These are phyloP conservation scores for Gaultheria prostrata DNA, from an alignment of 148 eudicot species.

Conservation along the genomic window DNA sequence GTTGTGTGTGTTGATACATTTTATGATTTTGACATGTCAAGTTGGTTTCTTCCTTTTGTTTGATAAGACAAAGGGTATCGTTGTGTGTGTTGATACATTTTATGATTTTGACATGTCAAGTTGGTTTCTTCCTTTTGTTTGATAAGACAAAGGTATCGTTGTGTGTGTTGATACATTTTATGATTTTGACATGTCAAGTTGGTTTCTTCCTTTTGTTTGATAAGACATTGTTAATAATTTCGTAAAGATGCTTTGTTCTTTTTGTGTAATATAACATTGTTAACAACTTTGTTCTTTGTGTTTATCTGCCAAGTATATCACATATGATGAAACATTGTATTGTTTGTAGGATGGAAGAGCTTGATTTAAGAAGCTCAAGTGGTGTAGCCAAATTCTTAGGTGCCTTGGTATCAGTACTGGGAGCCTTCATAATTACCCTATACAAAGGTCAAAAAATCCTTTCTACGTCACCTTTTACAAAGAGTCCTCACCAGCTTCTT, in stretches of 20 bases:
- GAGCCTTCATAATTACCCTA: constrained; percentile 33
- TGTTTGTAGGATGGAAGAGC: constrained; percentile 33
- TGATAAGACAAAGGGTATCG: background rate
- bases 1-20: too few relatives aligned
- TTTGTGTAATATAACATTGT: background rate
- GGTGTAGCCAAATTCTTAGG: constrained; percentile 31
- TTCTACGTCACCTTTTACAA: background rate
- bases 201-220: background rate
- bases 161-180: background rate
- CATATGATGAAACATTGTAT: background rate
- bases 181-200: background rate
- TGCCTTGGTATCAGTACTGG: constrained; percentile 30
- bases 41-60: background rate
- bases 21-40: background rate
- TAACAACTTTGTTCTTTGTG: background rate
- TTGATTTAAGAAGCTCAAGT: constrained; percentile 22
- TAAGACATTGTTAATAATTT: background rate
- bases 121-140: too few relatives aligned
- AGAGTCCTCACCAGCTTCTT: background rate
- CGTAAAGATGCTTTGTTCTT: background rate
- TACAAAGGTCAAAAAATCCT: constrained; percentile 27
- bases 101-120: too few relatives aligned
- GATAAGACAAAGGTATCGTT: too few relatives aligned
- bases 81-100: too few relatives aligned
- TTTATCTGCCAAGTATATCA: background rate